phyloP scores from a whole-genome alignment of 805 yeast species.

The Cyberlindnera euphorbiiphila region DNA sequence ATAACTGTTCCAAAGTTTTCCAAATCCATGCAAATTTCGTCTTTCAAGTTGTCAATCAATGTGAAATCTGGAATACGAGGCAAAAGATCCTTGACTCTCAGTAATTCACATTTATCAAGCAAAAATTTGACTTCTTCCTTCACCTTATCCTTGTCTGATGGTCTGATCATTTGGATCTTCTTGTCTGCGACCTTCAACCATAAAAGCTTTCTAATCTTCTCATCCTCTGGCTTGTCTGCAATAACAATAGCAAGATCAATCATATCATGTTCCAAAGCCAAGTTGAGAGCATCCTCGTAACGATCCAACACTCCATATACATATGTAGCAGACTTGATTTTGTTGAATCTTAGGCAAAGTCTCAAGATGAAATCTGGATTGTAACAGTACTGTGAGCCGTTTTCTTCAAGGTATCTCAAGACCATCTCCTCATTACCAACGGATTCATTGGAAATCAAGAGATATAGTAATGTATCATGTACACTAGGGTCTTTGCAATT shows the following conservation, averaged over 20 bases:
- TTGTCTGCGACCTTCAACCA: conserved; percentile 60
- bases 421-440: conserved; percentile 35
- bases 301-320: conserved; percentile 66
- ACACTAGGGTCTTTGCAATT: conserved; percentile 44
- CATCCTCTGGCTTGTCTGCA: conserved; percentile 53
- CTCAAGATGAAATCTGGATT: conserved; percentile 76
- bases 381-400: conserved; percentile 39
- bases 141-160: conserved; percentile 29
- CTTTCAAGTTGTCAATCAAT: conserved; percentile 76
- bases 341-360: conserved; percentile 57
- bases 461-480: conserved; percentile 67
- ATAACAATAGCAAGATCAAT: conserved; percentile 54
- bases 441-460: conserved; percentile 44
- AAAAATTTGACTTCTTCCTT: conserved; percentile 32
- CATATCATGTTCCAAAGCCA: conserved; percentile 63
- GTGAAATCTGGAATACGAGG: conserved; percentile 83
- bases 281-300: conserved; percentile 74
- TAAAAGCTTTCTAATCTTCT: conserved; percentile 56
- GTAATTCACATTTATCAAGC: conserved; percentile 42
- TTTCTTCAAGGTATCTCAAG: conserved; percentile 45
- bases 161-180: conserved; percentile 26
- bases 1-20: conserved; percentile 68
- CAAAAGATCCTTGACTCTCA: conserved; percentile 75
- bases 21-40: conserved; percentile 76
- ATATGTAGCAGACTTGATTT: conserved; percentile 62